A percentile compares a stretch with the other conserved stretches of the same genome.
These are phyloP conservation scores for Dictyostelium intermedium DNA, from an alignment of 78 protist genomes.

Conservation along the genomic window DNA sequence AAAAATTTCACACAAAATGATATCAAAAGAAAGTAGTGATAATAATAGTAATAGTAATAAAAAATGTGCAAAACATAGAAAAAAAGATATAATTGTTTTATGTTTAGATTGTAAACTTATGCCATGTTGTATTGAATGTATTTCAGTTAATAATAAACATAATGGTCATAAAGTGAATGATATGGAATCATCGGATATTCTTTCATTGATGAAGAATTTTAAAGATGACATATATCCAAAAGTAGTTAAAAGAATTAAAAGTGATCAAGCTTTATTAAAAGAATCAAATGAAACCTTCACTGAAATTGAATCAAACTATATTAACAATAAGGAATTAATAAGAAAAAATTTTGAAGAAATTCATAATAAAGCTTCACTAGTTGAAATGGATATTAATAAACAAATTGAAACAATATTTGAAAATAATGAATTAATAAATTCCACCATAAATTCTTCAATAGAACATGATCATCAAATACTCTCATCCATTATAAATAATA, in stretches of 20 bases:
- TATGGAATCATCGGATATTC: background rate
- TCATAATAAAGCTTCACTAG: background rate
- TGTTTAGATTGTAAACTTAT: background rate
- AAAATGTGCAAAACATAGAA: too few species aligned
- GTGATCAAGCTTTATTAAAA: background rate
- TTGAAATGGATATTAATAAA: background rate
- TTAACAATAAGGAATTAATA: background rate
- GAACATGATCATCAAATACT: background rate
- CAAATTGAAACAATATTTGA: background rate
- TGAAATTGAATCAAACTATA: background rate
- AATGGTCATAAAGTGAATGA: background rate
- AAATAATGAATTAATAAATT: background rate
- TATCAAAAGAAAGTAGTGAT: too few species aligned
- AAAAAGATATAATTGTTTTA: background rate
- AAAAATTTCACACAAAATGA: background rate
- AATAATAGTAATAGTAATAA: too few species aligned
- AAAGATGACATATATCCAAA: background rate
- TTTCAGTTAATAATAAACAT: background rate
- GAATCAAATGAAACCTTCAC: background rate
- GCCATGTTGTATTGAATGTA: background rate
- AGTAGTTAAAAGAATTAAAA: background rate
- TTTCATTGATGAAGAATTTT: background rate
- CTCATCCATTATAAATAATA: too few species aligned
- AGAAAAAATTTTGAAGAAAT: background rate
- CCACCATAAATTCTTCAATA: background rate